Conservation (phyloP, 2,329 filamentous ascomycete species). For the Aureobasidium pullulans region DNA sequence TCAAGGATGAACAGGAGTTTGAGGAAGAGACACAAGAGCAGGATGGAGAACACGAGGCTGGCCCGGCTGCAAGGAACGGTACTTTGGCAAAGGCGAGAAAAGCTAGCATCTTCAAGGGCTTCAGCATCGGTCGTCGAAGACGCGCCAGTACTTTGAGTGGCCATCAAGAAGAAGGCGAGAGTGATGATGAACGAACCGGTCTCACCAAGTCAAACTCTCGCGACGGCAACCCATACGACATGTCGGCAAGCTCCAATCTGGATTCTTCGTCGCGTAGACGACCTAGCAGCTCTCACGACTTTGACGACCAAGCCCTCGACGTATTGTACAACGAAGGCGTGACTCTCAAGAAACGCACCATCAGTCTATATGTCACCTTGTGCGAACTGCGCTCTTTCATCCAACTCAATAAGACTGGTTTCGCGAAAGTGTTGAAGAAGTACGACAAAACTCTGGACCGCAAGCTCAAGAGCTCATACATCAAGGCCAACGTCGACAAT, state of each 20-base stretch:
- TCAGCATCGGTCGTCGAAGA: constrained; percentile 38
- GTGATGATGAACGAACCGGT: constrained; percentile 49
- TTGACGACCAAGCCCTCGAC: constrained; percentile 66
- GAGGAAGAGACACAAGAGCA: constrained; percentile 47
- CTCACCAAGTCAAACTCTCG: constrained; percentile 31
- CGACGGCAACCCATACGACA: constrained; percentile 17
- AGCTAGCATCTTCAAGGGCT: constrained; percentile 47
- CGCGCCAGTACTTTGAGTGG: constrained; percentile 37
- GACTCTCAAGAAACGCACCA: constrained; percentile 84
- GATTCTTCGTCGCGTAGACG: constrained; percentile 1
- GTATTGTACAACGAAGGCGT: constrained; percentile 64
- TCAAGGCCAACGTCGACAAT: constrained; percentile 63
- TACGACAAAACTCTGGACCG: constrained; percentile 94
- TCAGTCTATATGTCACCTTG: constrained; percentile 80
- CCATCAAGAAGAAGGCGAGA: constrained; percentile 41
- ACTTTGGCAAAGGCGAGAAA: constrained; percentile 31
- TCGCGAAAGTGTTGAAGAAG: constrained; percentile 94
- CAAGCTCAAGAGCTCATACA: constrained; percentile 68
- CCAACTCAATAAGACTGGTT: constrained; percentile 93
- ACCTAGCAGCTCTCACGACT: constrained; percentile 47
- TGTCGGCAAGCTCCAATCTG: constrained; percentile 11
- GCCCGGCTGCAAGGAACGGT: not conserved
- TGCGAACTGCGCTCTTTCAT: constrained; percentile 95
- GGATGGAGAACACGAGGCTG: constrained; percentile 1
- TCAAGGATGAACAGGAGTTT: constrained; percentile 64